A percentile compares a stretch with the other conserved stretches of the same genome.
These are phyloP conservation scores for Moelleriella libera DNA, from an alignment of 2,329 filamentous ascomycete genomes.

Conservation along the genomic window DNA sequence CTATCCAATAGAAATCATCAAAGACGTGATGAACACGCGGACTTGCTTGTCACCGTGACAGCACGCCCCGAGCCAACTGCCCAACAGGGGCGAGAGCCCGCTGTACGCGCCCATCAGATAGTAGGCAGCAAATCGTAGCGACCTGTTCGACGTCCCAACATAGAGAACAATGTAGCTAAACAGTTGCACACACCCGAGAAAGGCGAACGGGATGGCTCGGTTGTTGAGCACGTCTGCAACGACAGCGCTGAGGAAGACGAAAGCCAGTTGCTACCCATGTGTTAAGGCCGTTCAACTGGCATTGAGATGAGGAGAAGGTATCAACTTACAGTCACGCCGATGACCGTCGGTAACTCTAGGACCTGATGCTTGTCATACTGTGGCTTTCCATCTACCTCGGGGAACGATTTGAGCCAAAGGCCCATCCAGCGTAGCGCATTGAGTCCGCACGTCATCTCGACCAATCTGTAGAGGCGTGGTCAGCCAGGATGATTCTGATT, in stretches of 20 bases:
- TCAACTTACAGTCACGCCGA: too few relatives aligned
- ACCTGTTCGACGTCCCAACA: background rate
- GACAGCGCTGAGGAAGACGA: constrained; percentile 3
- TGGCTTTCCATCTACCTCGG: too few relatives aligned
- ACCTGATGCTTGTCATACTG: too few relatives aligned
- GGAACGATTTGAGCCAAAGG: constrained; percentile 2
- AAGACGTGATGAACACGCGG: constrained; percentile 2
- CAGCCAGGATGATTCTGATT: background rate
- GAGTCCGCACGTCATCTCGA: constrained; percentile 4
- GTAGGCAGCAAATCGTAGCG: constrained; percentile 3
- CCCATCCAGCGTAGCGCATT: constrained; percentile 5
- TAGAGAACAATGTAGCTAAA: constrained; percentile 4
- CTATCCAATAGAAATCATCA: constrained; percentile 6
- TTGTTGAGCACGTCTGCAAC: constrained; percentile 4
- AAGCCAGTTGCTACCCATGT: constrained; percentile 1
- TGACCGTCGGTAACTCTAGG: too few relatives aligned
- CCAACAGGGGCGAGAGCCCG: constrained; percentile 3
- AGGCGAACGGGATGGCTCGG: constrained; percentile 1
- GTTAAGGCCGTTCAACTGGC: constrained; percentile 1
- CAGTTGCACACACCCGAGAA: constrained; percentile 1
- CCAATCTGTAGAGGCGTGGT: background rate
- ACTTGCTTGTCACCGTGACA: constrained; percentile 5
- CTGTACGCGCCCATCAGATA: constrained; percentile 3
- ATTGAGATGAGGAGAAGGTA: background rate
- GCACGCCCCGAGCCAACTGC: constrained; percentile 4